A percentile compares a stretch with the other conserved stretches of the same genome.
These are phyloP conservation scores for Solanum raphanifolium DNA, from an alignment of 257 asterid genomes.

Conservation along the genomic window DNA sequence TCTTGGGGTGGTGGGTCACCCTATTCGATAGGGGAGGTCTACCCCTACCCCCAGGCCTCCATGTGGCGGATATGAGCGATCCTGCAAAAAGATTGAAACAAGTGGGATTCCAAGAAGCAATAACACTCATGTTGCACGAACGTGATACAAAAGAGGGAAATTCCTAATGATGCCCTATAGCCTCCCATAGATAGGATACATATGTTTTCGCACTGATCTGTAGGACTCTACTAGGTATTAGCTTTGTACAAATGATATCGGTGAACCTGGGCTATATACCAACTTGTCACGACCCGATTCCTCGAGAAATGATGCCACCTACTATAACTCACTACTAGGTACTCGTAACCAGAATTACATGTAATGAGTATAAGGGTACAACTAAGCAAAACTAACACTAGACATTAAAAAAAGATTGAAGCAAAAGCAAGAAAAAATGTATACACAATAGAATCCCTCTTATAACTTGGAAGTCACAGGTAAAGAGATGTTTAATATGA, in stretches of 20 bases:
- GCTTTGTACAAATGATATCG: not conserved
- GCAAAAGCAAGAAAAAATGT: not conserved
- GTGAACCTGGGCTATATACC: not conserved
- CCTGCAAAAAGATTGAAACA: not conserved
- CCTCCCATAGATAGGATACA: not conserved
- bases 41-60: not conserved
- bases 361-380: not conserved
- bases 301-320: not conserved
- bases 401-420: no score
- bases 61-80: no score
- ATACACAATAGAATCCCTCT: not conserved
- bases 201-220: not conserved
- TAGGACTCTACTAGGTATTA: no score
- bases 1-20: not conserved
- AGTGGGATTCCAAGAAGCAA: not conserved
- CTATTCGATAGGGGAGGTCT: not conserved
- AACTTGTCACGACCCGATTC: not conserved
- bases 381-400: no score
- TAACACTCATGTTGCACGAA: not conserved
- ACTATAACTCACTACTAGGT: not conserved
- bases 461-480: not conserved
- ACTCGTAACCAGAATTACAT: not conserved
- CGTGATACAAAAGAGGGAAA: not conserved
- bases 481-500: not conserved
- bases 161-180: not conserved